Conservation (phyloP, 441 rosid species). For the Gossypium laxum region DNA sequence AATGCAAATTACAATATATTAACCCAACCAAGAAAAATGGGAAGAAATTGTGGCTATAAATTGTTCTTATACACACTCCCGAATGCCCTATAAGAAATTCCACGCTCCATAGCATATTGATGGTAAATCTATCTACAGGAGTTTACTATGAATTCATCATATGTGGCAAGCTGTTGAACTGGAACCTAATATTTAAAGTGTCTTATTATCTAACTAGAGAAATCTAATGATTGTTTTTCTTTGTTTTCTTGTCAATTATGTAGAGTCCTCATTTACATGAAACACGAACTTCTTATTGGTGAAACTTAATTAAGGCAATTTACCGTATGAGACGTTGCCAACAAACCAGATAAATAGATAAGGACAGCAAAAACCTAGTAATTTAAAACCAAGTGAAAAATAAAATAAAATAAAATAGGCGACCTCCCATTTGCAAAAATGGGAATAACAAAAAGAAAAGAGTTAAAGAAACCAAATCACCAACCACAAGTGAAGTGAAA, state of each 20-base stretch:
- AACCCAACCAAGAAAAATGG: background rate
- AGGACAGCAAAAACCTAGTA: background rate
- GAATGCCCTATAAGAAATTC: background rate
- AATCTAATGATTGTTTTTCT: background rate
- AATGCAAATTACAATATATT: background rate
- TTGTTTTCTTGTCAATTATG: background rate
- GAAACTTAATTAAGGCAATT: conserved; percentile 1
- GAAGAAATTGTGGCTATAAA: background rate
- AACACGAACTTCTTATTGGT: background rate
- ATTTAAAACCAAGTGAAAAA: background rate
- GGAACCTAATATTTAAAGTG: background rate
- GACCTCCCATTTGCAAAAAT: background rate
- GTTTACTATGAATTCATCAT: background rate
- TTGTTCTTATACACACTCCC: background rate
- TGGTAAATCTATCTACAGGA: background rate
- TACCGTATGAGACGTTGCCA: background rate
- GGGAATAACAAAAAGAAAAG: background rate
- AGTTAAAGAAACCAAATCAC: background rate
- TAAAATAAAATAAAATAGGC: background rate
- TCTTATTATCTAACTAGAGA: background rate
- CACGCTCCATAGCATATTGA: background rate
- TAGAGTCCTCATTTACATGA: background rate
- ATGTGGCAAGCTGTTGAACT: background rate
- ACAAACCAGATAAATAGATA: background rate
- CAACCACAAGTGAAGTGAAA: background rate